Evolutionary conservation across 2,329 filamentous ascomycete genomes (phyloP).

Genomic region (Hawksworthiomyces lignivorus): DNA sequence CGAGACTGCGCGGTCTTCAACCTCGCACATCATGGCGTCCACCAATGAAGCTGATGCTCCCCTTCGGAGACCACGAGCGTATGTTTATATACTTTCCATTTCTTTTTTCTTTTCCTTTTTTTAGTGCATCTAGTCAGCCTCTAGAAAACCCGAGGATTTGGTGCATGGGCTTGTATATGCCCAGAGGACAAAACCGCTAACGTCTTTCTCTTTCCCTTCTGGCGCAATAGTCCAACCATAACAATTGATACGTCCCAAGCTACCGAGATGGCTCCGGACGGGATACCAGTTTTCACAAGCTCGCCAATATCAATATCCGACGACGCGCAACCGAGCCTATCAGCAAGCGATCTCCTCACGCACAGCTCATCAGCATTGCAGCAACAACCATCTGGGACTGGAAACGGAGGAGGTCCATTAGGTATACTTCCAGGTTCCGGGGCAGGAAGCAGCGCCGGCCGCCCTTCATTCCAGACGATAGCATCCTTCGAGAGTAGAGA

Average conservation of each 20-base stretch:
- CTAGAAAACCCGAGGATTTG: too few relatives aligned
- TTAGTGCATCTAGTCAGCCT: neutral
- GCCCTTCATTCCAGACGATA: slow-evolving; percentile 43
- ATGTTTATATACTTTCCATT: slow-evolving; percentile 5
- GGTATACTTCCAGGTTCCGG: too few relatives aligned
- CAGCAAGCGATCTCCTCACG: neutral
- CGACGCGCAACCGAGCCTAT: slow-evolving; percentile 30
- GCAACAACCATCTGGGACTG: slow-evolving; percentile 20
- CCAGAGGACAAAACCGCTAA: too few relatives aligned
- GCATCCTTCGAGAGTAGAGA: slow-evolving; percentile 59
- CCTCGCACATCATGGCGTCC: slow-evolving; percentile 6
- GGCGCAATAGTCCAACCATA: slow-evolving; percentile 38
- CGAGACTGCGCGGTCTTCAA: slow-evolving; percentile 1
- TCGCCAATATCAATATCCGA: slow-evolving; percentile 31
- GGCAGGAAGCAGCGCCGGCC: slow-evolving; percentile 4
- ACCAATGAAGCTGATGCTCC: slow-evolving; percentile 4
- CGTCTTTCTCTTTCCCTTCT: neutral
- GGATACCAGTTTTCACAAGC: slow-evolving; percentile 17
- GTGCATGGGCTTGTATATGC: too few relatives aligned
- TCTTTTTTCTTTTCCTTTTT: neutral
- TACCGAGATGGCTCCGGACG: slow-evolving; percentile 24
- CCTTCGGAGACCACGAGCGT: slow-evolving; percentile 9
- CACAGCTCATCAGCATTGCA: slow-evolving; percentile 17
- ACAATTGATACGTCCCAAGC: slow-evolving; percentile 40
- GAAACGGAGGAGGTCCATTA: neutral